phyloP scores from a whole-genome alignment of 2,329 filamentous ascomycete species.

The Fusarium papillatum region DNA sequence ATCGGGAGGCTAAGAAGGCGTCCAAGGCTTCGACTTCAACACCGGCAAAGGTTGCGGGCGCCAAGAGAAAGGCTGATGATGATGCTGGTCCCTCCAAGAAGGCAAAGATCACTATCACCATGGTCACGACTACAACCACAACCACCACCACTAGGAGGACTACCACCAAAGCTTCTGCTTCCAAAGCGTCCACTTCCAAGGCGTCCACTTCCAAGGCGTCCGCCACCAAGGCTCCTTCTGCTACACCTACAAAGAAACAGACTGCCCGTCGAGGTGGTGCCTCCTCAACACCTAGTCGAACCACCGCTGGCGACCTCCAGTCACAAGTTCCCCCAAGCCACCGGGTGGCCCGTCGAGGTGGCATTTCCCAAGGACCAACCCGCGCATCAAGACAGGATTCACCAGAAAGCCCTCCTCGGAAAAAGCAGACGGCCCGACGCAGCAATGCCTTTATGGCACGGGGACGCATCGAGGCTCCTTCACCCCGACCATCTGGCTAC shows the following conservation, averaged over 20 bases:
- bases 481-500: background rate
- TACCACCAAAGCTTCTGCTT: background rate
- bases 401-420: background rate
- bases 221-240: background rate
- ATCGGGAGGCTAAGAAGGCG: slow-evolving; percentile 61
- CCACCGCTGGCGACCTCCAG: background rate
- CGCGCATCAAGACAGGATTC: slow-evolving; percentile 3
- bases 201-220: background rate
- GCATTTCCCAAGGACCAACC: slow-evolving; percentile 13
- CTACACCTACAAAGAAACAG: background rate
- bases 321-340: slow-evolving; percentile 15
- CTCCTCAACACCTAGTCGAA: background rate
- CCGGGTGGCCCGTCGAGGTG: slow-evolving; percentile 32
- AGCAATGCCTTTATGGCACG: slow-evolving; percentile 37
- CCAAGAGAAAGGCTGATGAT: slow-evolving; percentile 47
- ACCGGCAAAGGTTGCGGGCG: slow-evolving; percentile 14
- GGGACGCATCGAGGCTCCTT: slow-evolving; percentile 37
- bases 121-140: background rate
- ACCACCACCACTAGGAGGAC: background rate
- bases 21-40: background rate
- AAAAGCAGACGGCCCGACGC: slow-evolving; percentile 45
- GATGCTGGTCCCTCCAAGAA: slow-evolving; percentile 27
- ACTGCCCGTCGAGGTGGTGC: slow-evolving; percentile 14
- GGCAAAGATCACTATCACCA: slow-evolving; percentile 15
- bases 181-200: background rate